Evolutionary conservation across 2,329 filamentous ascomycete species (phyloP).

Genomic region (Ciborinia camelliae): DNA sequence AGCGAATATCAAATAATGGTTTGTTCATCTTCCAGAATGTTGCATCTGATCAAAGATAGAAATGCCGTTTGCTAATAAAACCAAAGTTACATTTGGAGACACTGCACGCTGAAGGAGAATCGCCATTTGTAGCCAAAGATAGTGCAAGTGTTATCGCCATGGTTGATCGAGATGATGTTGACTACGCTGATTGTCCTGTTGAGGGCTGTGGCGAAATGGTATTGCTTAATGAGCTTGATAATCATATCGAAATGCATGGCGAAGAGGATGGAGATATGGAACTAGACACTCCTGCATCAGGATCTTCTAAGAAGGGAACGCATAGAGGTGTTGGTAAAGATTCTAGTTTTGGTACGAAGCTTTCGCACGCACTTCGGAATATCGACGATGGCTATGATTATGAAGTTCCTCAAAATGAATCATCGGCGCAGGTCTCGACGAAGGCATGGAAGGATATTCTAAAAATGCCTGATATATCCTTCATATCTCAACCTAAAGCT

Average conservation of each 20-base stretch:
- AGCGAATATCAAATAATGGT: conserved; percentile 42
- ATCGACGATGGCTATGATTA: conserved; percentile 23
- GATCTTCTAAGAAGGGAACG: not conserved
- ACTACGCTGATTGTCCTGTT: conserved; percentile 52
- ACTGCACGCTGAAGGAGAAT: conserved; percentile 35
- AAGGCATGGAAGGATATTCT: conserved; percentile 37
- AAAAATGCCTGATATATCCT: conserved; percentile 33
- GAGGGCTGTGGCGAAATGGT: conserved; percentile 60
- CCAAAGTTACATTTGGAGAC: conserved; percentile 36
- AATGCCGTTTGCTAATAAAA: conserved; percentile 16
- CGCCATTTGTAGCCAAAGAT: conserved; percentile 35
- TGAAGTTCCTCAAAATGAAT: conserved; percentile 14
- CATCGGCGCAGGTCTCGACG: conserved; percentile 24
- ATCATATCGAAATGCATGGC: conserved; percentile 57
- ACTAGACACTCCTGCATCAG: conserved; percentile 13
- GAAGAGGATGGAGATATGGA: conserved; percentile 27
- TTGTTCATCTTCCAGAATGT: conserved; percentile 27
- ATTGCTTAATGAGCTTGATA: conserved; percentile 49
- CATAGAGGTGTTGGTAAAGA: conserved; percentile 16
- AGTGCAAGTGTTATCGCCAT: conserved; percentile 27
- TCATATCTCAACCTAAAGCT: conserved; percentile 17
- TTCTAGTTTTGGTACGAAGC: conserved; percentile 18
- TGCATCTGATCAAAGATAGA: conserved; percentile 18
- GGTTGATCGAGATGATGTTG: conserved; percentile 34
- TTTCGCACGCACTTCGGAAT: conserved; percentile 25